Percentiles rank a stretch among this genome's conserved stretches.
Evolutionary conservation across 2,329 filamentous ascomycete species (phyloP).

Genomic region (Curvularia hawaiiensis): DNA sequence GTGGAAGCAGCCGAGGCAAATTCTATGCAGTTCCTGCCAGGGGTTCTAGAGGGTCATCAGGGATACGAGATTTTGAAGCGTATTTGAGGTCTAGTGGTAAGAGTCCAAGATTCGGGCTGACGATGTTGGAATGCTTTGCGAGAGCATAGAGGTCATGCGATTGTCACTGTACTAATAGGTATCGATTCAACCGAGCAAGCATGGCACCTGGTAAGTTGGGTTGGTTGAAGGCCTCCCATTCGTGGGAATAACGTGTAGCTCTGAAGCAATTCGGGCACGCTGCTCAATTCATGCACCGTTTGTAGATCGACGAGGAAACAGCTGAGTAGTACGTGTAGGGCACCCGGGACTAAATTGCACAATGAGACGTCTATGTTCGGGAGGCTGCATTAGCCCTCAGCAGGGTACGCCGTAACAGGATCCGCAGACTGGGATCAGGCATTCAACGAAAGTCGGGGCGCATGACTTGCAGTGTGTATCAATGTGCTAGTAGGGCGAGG

Average conservation of each 20-base stretch:
- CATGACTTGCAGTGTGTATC: background rate
- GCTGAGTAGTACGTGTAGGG: background rate
- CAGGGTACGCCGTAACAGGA: background rate
- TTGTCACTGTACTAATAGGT: background rate
- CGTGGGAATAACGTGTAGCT: background rate
- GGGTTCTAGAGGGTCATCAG: background rate
- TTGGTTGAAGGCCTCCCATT: background rate
- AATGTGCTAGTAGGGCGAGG: background rate
- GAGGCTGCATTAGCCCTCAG: slow-evolving; percentile 12
- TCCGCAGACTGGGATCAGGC: slow-evolving; percentile 3
- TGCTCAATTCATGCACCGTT: background rate
- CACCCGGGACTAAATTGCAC: background rate
- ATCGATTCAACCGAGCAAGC: background rate
- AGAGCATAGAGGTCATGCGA: background rate
- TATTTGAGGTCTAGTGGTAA: background rate
- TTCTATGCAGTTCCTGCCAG: background rate
- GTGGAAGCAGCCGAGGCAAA: background rate
- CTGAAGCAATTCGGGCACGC: background rate
- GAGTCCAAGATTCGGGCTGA: background rate
- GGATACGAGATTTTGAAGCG: background rate
- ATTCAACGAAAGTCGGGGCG: background rate
- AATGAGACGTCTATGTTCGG: background rate
- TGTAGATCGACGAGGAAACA: background rate
- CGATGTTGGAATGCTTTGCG: background rate
- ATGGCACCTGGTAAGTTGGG: background rate